Evolutionary conservation across 768 basidiomycete species (phyloP).

Genomic region (Suillus cothurnatus): DNA sequence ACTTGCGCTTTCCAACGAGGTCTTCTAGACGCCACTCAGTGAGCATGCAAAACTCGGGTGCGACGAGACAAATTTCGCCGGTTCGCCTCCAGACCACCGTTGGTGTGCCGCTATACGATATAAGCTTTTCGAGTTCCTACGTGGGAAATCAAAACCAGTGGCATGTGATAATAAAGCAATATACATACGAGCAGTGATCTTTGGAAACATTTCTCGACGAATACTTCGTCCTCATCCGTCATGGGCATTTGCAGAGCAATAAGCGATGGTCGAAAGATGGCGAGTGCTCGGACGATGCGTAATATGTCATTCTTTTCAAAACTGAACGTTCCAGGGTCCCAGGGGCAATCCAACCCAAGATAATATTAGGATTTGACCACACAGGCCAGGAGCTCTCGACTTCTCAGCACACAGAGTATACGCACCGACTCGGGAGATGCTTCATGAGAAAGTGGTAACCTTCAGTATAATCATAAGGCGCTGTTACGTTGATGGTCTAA

Average conservation of each 20-base stretch:
- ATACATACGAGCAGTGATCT: constrained; percentile 78
- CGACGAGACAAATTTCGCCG: constrained; percentile 96
- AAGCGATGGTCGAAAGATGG: constrained; percentile 93
- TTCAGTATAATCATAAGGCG: constrained; percentile 93
- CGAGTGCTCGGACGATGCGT: constrained; percentile 91
- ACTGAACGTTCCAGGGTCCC: constrained; percentile 42
- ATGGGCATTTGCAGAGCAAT: constrained; percentile 98
- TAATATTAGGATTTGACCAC: constrained; percentile 35
- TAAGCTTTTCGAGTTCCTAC: constrained; percentile 95
- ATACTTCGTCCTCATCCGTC: constrained; percentile 93
- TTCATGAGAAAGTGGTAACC: constrained; percentile 98
- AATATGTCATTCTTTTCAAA: constrained; percentile 97
- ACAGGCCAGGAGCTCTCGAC: constrained; percentile 43
- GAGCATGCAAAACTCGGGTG: constrained; percentile 93
- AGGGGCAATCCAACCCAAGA: constrained; percentile 41
- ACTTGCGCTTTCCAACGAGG: constrained; percentile 59
- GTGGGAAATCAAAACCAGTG: constrained; percentile 8
- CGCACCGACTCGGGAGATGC: constrained; percentile 81
- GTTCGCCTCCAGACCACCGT: constrained; percentile 98
- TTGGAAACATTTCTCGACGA: constrained; percentile 96
- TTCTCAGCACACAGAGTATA: constrained; percentile 39
- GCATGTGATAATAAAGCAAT: constrained; percentile 1
- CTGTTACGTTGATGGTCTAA: constrained; percentile 61
- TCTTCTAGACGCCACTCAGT: constrained; percentile 91
- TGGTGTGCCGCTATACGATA: constrained; percentile 95